These are phyloP conservation scores for Daldinia concentrica DNA, from an alignment of 495 filamentous ascomycete species.

Conservation along the genomic window DNA sequence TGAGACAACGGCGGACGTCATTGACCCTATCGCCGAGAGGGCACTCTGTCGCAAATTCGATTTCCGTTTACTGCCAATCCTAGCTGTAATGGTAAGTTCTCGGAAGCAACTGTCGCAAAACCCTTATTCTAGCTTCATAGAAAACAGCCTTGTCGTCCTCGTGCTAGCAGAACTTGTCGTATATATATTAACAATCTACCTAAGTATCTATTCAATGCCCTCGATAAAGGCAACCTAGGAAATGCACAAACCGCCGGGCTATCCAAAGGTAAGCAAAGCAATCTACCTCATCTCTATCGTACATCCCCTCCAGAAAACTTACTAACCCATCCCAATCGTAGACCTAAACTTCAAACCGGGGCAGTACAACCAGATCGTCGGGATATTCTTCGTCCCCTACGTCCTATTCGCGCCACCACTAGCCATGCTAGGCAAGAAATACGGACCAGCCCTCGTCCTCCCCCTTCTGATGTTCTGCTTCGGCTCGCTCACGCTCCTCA, in stretches of 20 bases:
- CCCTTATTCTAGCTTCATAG: neutral
- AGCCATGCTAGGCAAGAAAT: constrained; percentile 75
- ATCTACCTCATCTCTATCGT: constrained; percentile 46
- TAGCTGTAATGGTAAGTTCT: constrained; percentile 67
- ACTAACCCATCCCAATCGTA: constrained; percentile 6
- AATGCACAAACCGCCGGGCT: constrained; percentile 72
- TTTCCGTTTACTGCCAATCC: constrained; percentile 66
- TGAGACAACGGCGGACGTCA: constrained; percentile 24
- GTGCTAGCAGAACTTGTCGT: no score
- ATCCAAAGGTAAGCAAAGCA: constrained; percentile 52
- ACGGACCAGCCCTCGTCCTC: constrained; percentile 69
- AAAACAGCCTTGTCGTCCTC: neutral
- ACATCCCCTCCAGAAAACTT: constrained; percentile 2
- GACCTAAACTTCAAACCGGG: constrained; percentile 67
- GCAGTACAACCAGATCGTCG: constrained; percentile 76
- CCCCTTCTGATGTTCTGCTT: constrained; percentile 75
- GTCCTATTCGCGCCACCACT: constrained; percentile 73
- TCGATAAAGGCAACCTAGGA: constrained; percentile 74
- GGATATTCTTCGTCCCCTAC: constrained; percentile 82
- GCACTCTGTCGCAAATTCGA: constrained; percentile 73
- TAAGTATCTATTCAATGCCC: constrained; percentile 66
- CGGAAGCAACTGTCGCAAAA: constrained; percentile 6
- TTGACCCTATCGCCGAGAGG: constrained; percentile 62
- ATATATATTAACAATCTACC: constrained; percentile 6
- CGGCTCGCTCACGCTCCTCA: constrained; percentile 65